These are phyloP conservation scores for Scheffersomyces stipitis DNA, from an alignment of 805 yeast genomes.

Conservation along the genomic window DNA sequence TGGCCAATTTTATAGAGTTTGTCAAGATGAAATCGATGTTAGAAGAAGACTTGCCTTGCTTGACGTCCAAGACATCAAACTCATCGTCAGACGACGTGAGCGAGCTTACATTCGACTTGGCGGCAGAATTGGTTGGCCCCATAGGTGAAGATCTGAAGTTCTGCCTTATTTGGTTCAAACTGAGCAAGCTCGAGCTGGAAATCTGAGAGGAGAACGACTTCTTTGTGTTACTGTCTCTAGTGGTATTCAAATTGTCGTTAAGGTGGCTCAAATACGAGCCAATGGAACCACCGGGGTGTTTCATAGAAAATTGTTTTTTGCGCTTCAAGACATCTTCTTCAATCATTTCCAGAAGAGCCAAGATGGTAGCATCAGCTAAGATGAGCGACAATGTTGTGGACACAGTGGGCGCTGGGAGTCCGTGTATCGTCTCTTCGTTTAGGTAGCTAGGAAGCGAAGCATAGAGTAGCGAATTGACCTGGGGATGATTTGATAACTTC, in stretches of 20 bases:
- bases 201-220: conserved; percentile 12
- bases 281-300: conserved; percentile 92
- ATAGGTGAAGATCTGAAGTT: conserved; percentile 1
- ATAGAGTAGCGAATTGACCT: conserved; percentile 51
- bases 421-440: conserved; percentile 65
- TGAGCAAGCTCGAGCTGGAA: conserved; percentile 11
- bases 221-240: conserved; percentile 4
- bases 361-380: conserved; percentile 73
- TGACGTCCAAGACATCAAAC: conserved; percentile 5
- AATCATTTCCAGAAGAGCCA: conserved; percentile 69
- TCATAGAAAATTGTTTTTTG: conserved; percentile 56
- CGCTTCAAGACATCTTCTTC: conserved; percentile 56
- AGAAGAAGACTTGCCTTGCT: not conserved
- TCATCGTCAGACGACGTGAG: conserved; percentile 25
- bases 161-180: conserved; percentile 9
- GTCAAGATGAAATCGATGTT: not conserved
- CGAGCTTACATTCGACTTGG: conserved; percentile 7
- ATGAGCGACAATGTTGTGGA: conserved; percentile 76
- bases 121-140: not conserved
- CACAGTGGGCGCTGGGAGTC: conserved; percentile 85
- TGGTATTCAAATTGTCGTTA: conserved; percentile 22
- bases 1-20: conserved; percentile 9
- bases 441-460: conserved; percentile 61
- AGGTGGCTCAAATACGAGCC: conserved; percentile 51
- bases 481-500: conserved; percentile 49